phyloP scores from a whole-genome alignment of 2,329 filamentous ascomycete genomes.

The Nemania sp. region DNA sequence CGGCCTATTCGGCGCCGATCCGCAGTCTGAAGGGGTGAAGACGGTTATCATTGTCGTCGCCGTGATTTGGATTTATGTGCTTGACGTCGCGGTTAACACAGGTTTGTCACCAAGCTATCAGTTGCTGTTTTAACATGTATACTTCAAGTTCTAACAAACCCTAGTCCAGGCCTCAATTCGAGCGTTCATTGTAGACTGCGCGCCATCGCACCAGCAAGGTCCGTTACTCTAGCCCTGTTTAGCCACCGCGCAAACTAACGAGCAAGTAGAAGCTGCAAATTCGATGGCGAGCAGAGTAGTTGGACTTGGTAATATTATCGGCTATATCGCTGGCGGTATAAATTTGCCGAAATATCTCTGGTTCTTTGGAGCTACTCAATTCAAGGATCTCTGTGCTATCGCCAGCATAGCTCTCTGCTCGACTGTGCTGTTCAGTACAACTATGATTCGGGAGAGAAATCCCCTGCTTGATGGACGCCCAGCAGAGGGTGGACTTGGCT shows the following conservation, averaged over 20 bases:
- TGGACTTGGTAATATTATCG: conserved; percentile 87
- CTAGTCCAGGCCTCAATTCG: conserved; percentile 86
- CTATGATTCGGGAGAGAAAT: conserved; percentile 76
- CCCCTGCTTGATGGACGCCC: conserved; percentile 72
- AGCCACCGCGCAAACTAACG: conserved; percentile 10
- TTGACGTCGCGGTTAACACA: conserved; percentile 95
- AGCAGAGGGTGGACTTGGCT: conserved; percentile 62
- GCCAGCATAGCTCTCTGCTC: conserved; percentile 73
- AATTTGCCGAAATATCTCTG: conserved; percentile 75
- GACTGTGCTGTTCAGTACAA: conserved; percentile 73
- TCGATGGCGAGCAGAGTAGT: conserved; percentile 89
- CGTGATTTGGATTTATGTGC: conserved; percentile 83
- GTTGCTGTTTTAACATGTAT: neutral
- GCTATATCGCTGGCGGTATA: conserved; percentile 85
- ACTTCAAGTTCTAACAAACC: conserved; percentile 18
- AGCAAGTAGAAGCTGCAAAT: conserved; percentile 74
- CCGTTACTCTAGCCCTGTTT: conserved; percentile 18
- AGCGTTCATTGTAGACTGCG: conserved; percentile 92
- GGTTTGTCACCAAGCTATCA: conserved; percentile 51
- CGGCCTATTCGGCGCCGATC: conserved; percentile 70
- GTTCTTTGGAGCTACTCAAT: conserved; percentile 85
- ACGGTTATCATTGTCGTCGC: conserved; percentile 74
- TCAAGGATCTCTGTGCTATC: conserved; percentile 88
- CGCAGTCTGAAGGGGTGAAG: conserved; percentile 67
- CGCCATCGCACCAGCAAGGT: conserved; percentile 85